These are phyloP conservation scores for Botrytis galanthina DNA, from an alignment of 2,329 filamentous ascomycete genomes.

Conservation along the genomic window DNA sequence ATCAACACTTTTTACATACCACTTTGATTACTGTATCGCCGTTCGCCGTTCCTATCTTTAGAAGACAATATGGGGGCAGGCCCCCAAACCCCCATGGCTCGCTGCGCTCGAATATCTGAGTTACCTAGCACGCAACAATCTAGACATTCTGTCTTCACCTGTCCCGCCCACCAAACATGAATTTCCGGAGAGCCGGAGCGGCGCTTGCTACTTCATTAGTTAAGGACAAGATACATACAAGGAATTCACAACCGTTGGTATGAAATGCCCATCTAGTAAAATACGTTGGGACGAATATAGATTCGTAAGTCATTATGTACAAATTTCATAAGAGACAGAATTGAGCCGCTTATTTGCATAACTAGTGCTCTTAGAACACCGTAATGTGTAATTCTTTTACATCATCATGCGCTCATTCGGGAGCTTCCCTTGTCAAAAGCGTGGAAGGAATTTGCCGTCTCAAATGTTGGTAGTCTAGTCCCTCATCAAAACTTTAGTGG, in stretches of 20 bases:
- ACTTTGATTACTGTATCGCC: too few relatives aligned
- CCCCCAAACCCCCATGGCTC: neutral
- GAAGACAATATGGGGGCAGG: neutral
- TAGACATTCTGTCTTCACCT: neutral
- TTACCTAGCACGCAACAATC: neutral
- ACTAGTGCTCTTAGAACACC: neutral
- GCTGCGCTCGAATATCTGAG: neutral
- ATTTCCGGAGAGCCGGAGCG: neutral
- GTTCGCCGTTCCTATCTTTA: fast-evolving
- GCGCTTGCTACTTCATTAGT: neutral
- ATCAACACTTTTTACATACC: neutral
- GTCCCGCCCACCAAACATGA: neutral
- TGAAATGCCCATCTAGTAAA: neutral
- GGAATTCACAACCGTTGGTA: neutral
- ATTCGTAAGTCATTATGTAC: neutral
- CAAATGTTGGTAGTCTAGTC: neutral
- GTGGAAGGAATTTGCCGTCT: constrained; percentile 11
- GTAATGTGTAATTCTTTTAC: constrained; percentile 2
- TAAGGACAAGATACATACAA: neutral
- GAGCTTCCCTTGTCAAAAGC: constrained; percentile 3
- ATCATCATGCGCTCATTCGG: neutral
- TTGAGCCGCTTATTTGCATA: neutral
- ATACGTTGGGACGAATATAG: neutral
- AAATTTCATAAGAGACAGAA: neutral
- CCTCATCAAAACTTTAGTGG: constrained; percentile 5